Percentiles rank a stretch among this genome's conserved stretches.
phyloP scores from a whole-genome alignment of 139 green algal genomes.

The Desmodesmus armatus region DNA sequence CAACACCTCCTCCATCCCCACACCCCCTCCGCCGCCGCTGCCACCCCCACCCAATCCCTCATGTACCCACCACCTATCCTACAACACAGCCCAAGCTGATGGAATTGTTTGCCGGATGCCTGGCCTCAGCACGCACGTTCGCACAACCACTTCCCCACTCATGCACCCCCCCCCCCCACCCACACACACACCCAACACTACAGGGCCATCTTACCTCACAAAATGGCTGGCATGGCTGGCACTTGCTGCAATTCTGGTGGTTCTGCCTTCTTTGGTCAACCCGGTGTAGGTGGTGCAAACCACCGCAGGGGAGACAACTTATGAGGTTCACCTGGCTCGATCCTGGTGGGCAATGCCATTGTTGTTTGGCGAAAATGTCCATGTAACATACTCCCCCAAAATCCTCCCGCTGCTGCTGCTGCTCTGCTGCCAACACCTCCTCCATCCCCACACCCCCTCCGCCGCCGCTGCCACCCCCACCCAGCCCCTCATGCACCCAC shows the following conservation, averaged over 20 bases:
- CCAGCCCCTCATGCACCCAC: constrained; percentile 35
- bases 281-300: too few species aligned
- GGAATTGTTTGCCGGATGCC: constrained; percentile 50
- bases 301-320: too few species aligned
- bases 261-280: constrained; percentile 53
- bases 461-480: neutral
- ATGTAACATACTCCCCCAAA: too few species aligned
- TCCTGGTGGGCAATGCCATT: too few species aligned
- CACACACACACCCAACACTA: too few species aligned
- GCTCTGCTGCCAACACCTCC: constrained; percentile 50
- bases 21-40: neutral
- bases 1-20: constrained; percentile 48
- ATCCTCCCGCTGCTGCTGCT: constrained; percentile 43
- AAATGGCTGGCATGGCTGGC: neutral
- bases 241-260: constrained; percentile 46
- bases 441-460: neutral
- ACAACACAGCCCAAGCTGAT: constrained; percentile 60
- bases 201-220: constrained; percentile 19
- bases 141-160: too few species aligned
- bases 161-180: too few species aligned
- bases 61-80: constrained; percentile 61
- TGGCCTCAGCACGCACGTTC: neutral
- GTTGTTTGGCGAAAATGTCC: too few species aligned
- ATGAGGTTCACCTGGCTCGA: too few species aligned
- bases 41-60: neutral